Conservation (phyloP, 1,139 yeast species). For the Pichia sp. region DNA sequence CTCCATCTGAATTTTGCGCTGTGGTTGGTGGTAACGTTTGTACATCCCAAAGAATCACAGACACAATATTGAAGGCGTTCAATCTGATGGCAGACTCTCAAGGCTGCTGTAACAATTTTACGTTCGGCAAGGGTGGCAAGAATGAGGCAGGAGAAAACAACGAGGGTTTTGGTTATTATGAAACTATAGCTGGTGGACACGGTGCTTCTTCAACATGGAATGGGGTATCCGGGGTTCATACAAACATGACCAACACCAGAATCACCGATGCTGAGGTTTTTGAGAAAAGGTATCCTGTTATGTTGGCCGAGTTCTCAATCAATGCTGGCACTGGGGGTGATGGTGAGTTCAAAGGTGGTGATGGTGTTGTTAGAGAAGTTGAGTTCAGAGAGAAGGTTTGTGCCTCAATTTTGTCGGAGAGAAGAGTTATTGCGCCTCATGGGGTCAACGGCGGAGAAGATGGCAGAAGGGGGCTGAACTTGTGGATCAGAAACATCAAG, state of each 20-base stretch:
- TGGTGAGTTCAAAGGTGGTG: constrained; percentile 35
- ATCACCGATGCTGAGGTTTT: constrained; percentile 39
- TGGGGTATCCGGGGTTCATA: constrained; percentile 42
- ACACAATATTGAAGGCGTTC: constrained; percentile 40
- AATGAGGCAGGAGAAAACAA: constrained; percentile 28
- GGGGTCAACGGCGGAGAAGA: constrained; percentile 38
- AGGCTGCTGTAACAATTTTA: constrained; percentile 43
- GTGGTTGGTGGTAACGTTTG: constrained; percentile 48
- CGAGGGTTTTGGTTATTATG: constrained; percentile 44
- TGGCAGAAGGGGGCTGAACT: constrained; percentile 38
- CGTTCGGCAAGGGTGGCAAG: constrained; percentile 44
- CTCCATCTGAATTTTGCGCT: constrained; percentile 42
- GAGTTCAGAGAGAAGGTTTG: constrained; percentile 34
- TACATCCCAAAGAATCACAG: constrained; percentile 45
- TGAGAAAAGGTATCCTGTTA: constrained; percentile 37
- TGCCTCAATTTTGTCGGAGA: constrained; percentile 36
- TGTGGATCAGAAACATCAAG: constrained; percentile 33
- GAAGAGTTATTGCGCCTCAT: constrained; percentile 37
- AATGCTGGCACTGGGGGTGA: constrained; percentile 33
- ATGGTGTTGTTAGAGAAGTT: constrained; percentile 37
- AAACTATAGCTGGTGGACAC: constrained; percentile 45
- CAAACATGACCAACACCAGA: constrained; percentile 42
- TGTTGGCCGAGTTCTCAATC: constrained; percentile 33
- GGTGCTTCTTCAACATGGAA: constrained; percentile 40
- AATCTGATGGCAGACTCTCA: constrained; percentile 42